Evolutionary conservation across 208 protist genomes (phyloP), one percentile per base, ranked within the genome.

Genomic region (Leishmania aethiopica): DNA sequence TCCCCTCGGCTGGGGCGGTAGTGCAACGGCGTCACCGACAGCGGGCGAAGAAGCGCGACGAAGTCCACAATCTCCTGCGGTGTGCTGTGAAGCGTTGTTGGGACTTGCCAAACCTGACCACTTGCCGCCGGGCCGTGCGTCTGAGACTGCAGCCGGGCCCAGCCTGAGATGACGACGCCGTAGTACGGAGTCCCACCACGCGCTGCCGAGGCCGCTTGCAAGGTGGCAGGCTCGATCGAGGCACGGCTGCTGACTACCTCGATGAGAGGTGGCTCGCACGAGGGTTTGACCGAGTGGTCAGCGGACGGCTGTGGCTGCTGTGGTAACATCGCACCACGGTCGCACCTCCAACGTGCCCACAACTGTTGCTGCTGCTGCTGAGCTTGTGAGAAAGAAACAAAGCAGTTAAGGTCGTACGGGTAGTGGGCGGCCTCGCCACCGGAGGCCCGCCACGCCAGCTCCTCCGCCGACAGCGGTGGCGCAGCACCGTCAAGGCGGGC

Each of bases 151-250:
- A 93, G 66, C 3, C 88, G 83, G 17, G 94, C 91, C 94, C 91
- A 97, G 22, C 91, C 92, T 42, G 89, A 93, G 79, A 97, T 95
- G 74, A 94, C 80, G 42, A 97, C 84, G 22, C 88, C 91, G 80
- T 90, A 95, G 84, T 93, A 80, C 28, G 91, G 94, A 13, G 88
- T 91, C 15, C 83, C 83, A 3, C 47, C 47, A 42, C 67, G 83
- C 35, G 72, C 80, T 5, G 15, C 32, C 15, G 88, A 83, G 28
- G 90, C 85, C 64, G 40, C 69, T 53, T 86, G 77, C 76, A 95
- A 80, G 51, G 82, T 80, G 22, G 79, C 80, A 19, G 85, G 72
- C 25, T 77, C 15, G 72, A 95, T 91, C 5, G 82, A 66, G 28
- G 73, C 71, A 32, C 90, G 88, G 1, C 74, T 87, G 79, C 86